Base-by-base conservation (phyloP, 2,329 filamentous ascomycete species). In the Pestalotiopsis sp. region DNA sequence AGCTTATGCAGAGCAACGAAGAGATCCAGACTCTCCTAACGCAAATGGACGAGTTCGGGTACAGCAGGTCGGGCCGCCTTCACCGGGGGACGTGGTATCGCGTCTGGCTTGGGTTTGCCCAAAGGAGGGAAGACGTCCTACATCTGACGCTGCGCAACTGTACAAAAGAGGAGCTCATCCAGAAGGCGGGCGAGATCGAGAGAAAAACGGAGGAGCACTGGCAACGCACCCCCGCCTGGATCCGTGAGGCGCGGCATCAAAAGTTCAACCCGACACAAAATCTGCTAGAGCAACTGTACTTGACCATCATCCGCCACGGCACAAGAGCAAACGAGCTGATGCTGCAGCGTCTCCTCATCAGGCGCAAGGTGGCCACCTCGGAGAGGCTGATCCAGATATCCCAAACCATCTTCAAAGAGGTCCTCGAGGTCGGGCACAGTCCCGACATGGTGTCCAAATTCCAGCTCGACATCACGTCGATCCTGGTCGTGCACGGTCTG, bases 61-160 rank as follows among this genome's bases (percentile, higher is more conserved):
- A 73, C 57, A 75, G 75, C 36, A 75, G 67, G 14, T 65, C 68
- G 0, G 75, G 73, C 2, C 72, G 68, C 17, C 63, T 78, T 56
- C 69, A 71, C 23, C 71, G 75, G 6, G 71, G 71, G 1, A 77
- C 75, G 11, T 77, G 72, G 71, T 60, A 74, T 66, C 75, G 75
- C 20, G 69, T 69, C 1, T 78, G 75, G 73, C 58, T 75, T 20
- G 71, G 71, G 5, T 75, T 76, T 27, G 71, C 74, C 17, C 72
- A 71, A 0, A 66, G 65, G 4, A 73, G 78, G n/a, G 79, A 80
- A 70, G 78, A 80, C n/a, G 74, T 80, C 23, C 72, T 80, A 66
- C 78, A 80, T 68, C 71, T 80, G 36, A 75, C 78, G 3, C 66
- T 80, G 1, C 74, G 74, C 2, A 69, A 74, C 11, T 78, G 79